Base-by-base conservation (phyloP, 208 protist species). In the Crithidia sp. region DNA sequence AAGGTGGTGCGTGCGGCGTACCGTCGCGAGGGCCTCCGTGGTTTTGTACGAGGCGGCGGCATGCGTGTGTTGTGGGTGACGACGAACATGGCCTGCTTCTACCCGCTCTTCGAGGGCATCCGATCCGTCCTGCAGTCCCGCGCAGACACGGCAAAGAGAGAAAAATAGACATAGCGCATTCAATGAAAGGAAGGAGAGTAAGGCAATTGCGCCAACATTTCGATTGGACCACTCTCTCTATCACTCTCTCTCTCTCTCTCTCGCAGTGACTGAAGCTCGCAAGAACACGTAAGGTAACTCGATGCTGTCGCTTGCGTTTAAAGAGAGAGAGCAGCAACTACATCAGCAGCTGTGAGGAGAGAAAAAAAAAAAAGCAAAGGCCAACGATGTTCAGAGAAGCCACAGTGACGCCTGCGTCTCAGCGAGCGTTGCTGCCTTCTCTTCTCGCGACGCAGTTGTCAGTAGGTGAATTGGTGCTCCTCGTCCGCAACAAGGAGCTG, bases 41-140 rank as follows among this genome's bases (percentile, higher is more conserved):
- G 79, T 19, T 94, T 96, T 45, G 83, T 89, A 63, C 79, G 79
- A n/a, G 91, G 91, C 28, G 87, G 81, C 2, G 67, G 56, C 19
- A 87, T 85, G 67, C 88, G 91, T 49, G 82, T 94, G 61, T 45
- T 96, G 43, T 96, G 89, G 88, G 89, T 96, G 56, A 88, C 87
- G 10, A 59, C 74, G 8, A 96, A 96, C 77, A 90, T 93, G 89
- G 85, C 87, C 7, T 64, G 85, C 17, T 96, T 94, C 74, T 94
- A 94, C 45, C 91, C 91, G 12, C 44, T 93, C 1, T 94, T 91
- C 71, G 88, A 96, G 61, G 44, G 78, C 9, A 70, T 82, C 19
- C 74, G 77, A 40, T 67, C 69, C n/a, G 40, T 85, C 47, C 16
- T 74, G 60, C 41, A 73, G 58, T 16, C 61, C 6, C 54, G 67